Evolutionary conservation across 2,329 filamentous ascomycete species (phyloP), one percentile per base, ranked within the genome.

Genomic region (Claviceps africana): DNA sequence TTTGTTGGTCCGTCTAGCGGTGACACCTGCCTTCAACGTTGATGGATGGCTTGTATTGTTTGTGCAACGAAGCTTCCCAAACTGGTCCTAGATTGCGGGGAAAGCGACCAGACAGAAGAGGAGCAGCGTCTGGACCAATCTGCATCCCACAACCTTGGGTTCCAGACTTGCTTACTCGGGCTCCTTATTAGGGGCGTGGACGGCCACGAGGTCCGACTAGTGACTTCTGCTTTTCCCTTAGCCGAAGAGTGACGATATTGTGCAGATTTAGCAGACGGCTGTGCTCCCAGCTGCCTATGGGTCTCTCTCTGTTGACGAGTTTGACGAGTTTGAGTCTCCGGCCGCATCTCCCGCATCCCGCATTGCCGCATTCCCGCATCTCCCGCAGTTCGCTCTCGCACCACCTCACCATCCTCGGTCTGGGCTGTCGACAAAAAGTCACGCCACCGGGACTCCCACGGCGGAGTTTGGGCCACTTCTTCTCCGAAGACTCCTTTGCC

Each of bases 51-150:
- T 44, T 25, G 42, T 11, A 25, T 22, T 44, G 21, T 44, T 35
- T 35, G 33, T 33, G 42, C 22, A n/a, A 35, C 52, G 3, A 33
- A 28, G 39, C 13, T 47, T 35, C 42, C 47, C 30, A n/a, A 51
- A 40, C 33, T 21, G 49, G 40, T 17, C 8, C 13, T 31, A 35
- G 47, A 54, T 47, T 54, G 53, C 53, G 53, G 53, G 53, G 53
- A 50, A 54, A 44, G 19, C 42, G 30, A 30, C 40, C 42, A 17
- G 42, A 44, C 8, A 44, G 42, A 25, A 47, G 46, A 49, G 40
- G 30, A 48, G 39, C 30, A 31, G 44, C 25, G 25, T 25, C 25
- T 25, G 25, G 25, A 25, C 25, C 25, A 25, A 13, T 48, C 25
- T 45, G 37, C 21, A 50, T 50, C 39, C 25, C 35, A 19, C n/a